Base-by-base conservation (phyloP, 2,329 filamentous ascomycete species). In the Fusarium sp. region DNA sequence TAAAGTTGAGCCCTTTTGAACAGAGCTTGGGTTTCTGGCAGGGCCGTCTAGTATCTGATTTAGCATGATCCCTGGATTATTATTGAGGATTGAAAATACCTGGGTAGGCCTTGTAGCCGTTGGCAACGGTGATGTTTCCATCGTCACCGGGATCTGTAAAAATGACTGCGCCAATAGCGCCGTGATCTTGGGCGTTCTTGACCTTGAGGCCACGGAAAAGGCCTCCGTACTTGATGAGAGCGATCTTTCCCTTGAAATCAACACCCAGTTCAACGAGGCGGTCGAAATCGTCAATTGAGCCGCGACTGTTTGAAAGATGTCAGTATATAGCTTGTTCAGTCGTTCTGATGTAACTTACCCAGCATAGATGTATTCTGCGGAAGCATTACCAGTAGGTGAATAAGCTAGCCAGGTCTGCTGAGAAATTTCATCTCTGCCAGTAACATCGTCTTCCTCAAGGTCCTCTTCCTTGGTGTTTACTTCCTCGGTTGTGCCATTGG, bases 101-200 rank as follows among this genome's bases (percentile, higher is more conserved):
- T 0, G 93, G 92, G 74, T 95, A 95, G 0, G 88, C 78, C 56
- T 88, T 85, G 68, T 91, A 85, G 2, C 92, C 92, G 68, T 95
- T 92, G 62, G 88, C 86, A 45, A 91, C 90, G 0, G 91, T 95
- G 22, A 92, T 82, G 10, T 90, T 83, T 4, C 91, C 92, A 76
- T 97, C 94, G 72, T 95, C 92, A 39, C 93, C 92, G 1, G 94
- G 93, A 75, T 97, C 94, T 19, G 84, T 89, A 78, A 94, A 97
- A 39, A 97, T 86, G 48, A 97, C 82, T 11, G 87, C 86, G 15
- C 93, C 94, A 33, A 96, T 82, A 84, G 95, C 93, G 14, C 94
- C 94, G 19, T 96, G 83, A 68, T 97, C 91, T 75, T 94, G 89
- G 1, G 93, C 92, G 56, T 92, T 88, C 80, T 94, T 95, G 48